Evolutionary conservation across 306 rosid species (phyloP), one percentile per base, ranked within the genome.

Genomic region (Elaeagnus macrophylla): DNA sequence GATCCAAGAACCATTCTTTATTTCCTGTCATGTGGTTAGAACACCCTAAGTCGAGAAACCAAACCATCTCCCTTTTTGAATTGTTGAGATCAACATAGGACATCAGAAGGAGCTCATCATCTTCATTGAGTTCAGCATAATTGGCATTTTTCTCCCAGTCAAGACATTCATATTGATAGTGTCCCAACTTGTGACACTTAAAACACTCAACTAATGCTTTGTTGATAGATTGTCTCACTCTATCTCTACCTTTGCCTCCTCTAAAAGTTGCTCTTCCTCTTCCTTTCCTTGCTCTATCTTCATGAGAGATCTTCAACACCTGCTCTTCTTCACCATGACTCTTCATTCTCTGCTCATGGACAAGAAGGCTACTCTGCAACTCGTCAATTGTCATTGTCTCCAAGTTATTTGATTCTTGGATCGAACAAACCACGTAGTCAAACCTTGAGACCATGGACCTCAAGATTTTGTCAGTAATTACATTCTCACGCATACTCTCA

Each of bases 31-130:
- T 53, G 7, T 53, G 57, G 0, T 53, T 53, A 12, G 19, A 6
- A 8, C 52, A 48, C 6, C 52, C 10, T 1, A 12, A 48, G 9
- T 48, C 52, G 2, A 48, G 18, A n/a, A n/a, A n/a, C n/a, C n/a
- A 15, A 14, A 39, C 37, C 37, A 9, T 19, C n/a, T 18, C 35
- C 42, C 50, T 39, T 5, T 40, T 17, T 10, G 32, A 0, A n/a
- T 14, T 11, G 12, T 56, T 10, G 10, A 10, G 7, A 12, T 56
- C 61, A 2, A 56, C 61, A 41, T n/a, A 39, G 1, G 61, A 9
- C 61, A 56, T 39, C 16, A 56, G 12, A 7, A 56, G 36, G 10
- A 56, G 2, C 38, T 56, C 48, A 8, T 39, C 38, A 16, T 56
- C 48, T 18, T 56, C 61, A 40, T 56, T 9, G 7, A 56, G 17